Conservation (phyloP, 768 basidiomycete genomes). For the Asterophora lycoperdoides region DNA sequence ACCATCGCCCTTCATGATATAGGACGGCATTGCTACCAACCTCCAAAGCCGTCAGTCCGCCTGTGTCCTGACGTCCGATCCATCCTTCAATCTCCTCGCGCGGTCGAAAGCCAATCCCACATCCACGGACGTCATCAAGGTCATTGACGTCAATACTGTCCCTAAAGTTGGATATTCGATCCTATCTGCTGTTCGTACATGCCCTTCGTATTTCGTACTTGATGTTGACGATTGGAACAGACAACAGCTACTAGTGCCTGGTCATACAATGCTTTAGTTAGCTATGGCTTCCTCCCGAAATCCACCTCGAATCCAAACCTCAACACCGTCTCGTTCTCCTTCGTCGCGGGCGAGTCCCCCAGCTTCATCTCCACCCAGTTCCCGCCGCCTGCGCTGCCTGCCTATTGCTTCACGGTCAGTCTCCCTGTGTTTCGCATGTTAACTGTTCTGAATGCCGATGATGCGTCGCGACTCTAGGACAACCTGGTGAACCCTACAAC, state of each 20-base stretch:
- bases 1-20: background rate
- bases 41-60: background rate
- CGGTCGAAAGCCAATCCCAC: conserved; percentile 5
- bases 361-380: conserved; percentile 12
- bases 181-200: conserved; percentile 9
- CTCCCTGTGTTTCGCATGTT: background rate
- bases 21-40: background rate
- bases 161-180: conserved; percentile 12
- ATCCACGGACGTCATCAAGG: conserved; percentile 1
- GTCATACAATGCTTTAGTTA: conserved; percentile 8
- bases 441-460: background rate
- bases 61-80: conserved; percentile 2
- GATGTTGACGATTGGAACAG: background rate
- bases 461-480: background rate
- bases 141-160: conserved; percentile 13
- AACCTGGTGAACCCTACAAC: conserved; percentile 2
- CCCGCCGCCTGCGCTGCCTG: conserved; percentile 5
- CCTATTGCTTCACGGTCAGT: conserved; percentile 15
- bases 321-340: conserved; percentile 10
- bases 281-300: conserved; percentile 10
- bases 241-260: conserved; percentile 2
- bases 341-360: conserved; percentile 11
- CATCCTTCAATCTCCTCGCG: conserved; percentile 11
- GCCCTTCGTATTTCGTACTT: background rate
- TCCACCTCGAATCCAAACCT: conserved; percentile 5